Evolutionary conservation across 148 eudicot species (phyloP).

Genomic region (Arbutus unedo): DNA sequence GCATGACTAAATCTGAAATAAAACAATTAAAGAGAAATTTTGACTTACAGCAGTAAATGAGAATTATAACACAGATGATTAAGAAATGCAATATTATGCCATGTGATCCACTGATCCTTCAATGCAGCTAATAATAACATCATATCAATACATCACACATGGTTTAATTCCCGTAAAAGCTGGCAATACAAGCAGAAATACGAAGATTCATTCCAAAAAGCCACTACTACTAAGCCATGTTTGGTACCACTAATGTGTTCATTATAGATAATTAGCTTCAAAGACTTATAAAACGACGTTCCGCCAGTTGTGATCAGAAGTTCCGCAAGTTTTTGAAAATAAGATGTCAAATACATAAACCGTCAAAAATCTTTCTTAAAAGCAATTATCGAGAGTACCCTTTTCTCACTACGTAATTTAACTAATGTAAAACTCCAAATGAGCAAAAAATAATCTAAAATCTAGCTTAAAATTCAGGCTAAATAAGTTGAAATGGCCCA

Average conservation of each 20-base stretch:
- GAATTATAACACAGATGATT: background rate
- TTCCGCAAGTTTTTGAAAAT: background rate
- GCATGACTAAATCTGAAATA: slow-evolving; percentile 32
- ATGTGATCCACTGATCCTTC: background rate
- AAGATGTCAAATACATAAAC: background rate
- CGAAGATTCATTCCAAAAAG: background rate
- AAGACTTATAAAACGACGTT: background rate
- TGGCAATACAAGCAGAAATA: background rate
- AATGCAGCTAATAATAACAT: background rate
- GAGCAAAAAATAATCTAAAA: no score
- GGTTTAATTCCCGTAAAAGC: background rate
- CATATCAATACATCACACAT: background rate
- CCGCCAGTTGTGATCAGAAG: background rate
- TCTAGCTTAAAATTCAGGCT: no score
- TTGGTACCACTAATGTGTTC: background rate
- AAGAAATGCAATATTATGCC: background rate
- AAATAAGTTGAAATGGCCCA: background rate
- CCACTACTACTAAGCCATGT: background rate
- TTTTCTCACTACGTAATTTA: background rate
- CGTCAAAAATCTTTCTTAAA: background rate
- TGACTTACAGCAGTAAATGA: background rate
- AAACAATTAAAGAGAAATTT: background rate
- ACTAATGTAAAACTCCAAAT: background rate
- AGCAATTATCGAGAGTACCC: background rate
- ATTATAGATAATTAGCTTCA: background rate